A percentile compares a stretch with the other conserved stretches of the same genome.
These are phyloP conservation scores for Phoma sp. DNA, from an alignment of 2,329 filamentous ascomycete genomes.

Conservation along the genomic window DNA sequence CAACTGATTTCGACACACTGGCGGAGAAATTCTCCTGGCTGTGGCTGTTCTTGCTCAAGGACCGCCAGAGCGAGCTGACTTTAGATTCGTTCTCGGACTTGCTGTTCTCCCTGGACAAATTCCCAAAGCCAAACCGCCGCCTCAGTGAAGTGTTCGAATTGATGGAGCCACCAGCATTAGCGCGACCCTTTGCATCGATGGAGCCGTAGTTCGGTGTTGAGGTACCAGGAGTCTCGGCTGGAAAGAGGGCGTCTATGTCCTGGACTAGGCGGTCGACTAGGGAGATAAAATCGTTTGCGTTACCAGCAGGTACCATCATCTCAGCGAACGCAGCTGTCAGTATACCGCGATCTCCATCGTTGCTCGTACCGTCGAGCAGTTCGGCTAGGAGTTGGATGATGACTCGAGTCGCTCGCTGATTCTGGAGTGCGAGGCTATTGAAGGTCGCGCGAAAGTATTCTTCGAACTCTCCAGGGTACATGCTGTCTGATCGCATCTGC, in stretches of 20 bases:
- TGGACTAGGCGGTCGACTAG: constrained; percentile 87
- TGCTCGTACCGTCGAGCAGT: constrained; percentile 85
- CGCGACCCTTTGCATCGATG: constrained; percentile 62
- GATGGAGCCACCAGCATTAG: constrained; percentile 74
- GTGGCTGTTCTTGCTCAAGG: constrained; percentile 77
- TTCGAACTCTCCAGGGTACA: constrained; percentile 74
- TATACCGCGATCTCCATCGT: constrained; percentile 88
- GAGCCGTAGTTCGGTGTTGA: constrained; percentile 62
- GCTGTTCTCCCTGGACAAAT: constrained; percentile 77
- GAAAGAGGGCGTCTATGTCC: constrained; percentile 88
- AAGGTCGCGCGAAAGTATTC: constrained; percentile 63
- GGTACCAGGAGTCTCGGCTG: constrained; percentile 61
- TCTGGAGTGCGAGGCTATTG: constrained; percentile 62
- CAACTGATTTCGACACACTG: constrained; percentile 70
- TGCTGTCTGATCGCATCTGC: constrained; percentile 68
- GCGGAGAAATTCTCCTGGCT: constrained; percentile 56
- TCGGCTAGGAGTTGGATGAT: constrained; percentile 87
- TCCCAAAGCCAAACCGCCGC: constrained; percentile 82
- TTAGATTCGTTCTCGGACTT: constrained; percentile 72
- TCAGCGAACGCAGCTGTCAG: constrained; percentile 89
- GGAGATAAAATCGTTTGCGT: constrained; percentile 83
- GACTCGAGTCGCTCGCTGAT: constrained; percentile 77
- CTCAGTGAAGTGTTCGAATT: constrained; percentile 88
- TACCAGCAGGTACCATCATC: constrained; percentile 77
- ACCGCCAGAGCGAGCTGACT: constrained; percentile 81